phyloP scores from a whole-genome alignment of 2,329 filamentous ascomycete species.

The Colletotrichum filicis region DNA sequence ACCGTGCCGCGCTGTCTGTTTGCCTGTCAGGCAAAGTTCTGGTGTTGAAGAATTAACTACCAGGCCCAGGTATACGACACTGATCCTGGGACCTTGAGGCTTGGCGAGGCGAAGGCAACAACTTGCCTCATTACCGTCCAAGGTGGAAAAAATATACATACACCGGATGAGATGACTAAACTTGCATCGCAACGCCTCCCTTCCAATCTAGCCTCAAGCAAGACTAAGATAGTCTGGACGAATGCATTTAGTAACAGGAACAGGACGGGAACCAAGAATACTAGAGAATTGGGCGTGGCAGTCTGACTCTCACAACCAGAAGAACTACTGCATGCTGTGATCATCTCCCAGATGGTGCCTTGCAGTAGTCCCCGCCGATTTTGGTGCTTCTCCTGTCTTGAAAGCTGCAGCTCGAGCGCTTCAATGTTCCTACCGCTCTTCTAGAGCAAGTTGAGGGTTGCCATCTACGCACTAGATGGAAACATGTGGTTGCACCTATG shows the following conservation, averaged over 20 bases:
- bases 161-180: conserved; percentile 5
- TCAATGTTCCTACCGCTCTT: conserved; percentile 12
- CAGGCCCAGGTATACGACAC: not conserved
- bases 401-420: conserved; percentile 33
- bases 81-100: not conserved
- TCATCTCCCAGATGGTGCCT: conserved; percentile 32
- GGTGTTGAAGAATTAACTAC: not conserved
- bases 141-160: not conserved
- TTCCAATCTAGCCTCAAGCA: conserved; percentile 21
- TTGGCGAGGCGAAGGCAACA: conserved; percentile 19
- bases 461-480: conserved; percentile 5
- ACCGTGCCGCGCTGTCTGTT: conserved; percentile 10
- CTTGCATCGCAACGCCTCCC: conserved; percentile 9
- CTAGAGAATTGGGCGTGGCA: not conserved
- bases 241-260: conserved; percentile 9
- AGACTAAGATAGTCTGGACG: conserved; percentile 20
- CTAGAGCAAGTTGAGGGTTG: not conserved
- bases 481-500: conserved; percentile 22
- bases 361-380: conserved; percentile 33
- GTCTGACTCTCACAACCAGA: conserved; percentile 2
- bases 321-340: conserved; percentile 19
- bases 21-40: conserved; percentile 1
- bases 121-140: conserved; percentile 11
- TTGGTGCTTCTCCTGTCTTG: conserved; percentile 31
- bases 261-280: not conserved